These are phyloP conservation scores for Trametes coccinea DNA, from an alignment of 768 basidiomycete species.

Conservation along the genomic window DNA sequence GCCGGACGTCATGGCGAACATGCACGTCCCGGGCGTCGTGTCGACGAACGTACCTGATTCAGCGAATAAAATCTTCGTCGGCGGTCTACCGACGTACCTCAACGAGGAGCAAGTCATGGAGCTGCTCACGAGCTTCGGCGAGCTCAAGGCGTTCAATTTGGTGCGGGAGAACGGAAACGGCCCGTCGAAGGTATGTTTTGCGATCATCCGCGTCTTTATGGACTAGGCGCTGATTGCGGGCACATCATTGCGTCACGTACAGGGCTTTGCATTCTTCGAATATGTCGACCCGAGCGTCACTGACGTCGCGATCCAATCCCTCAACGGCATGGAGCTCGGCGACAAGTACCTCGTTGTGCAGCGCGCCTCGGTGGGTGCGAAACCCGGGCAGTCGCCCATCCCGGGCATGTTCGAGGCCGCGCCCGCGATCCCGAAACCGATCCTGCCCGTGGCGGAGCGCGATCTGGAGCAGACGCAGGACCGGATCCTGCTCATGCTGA, in stretches of 20 bases:
- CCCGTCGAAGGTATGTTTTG: slow-evolving; percentile 68
- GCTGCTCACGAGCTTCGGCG: slow-evolving; percentile 94
- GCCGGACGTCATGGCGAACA: slow-evolving; percentile 55
- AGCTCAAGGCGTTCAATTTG: slow-evolving; percentile 96
- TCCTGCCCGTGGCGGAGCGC: slow-evolving; percentile 81
- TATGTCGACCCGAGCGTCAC: slow-evolving; percentile 89
- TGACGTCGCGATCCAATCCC: slow-evolving; percentile 92
- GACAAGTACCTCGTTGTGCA: slow-evolving; percentile 96
- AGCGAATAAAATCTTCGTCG: slow-evolving; percentile 97
- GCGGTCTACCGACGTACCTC: slow-evolving; percentile 91
- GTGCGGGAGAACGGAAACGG: slow-evolving; percentile 93
- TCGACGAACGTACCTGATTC: slow-evolving; percentile 97
- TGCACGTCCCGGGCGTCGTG: slow-evolving; percentile 93
- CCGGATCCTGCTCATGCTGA: slow-evolving; percentile 93
- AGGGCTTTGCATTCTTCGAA: slow-evolving; percentile 99
- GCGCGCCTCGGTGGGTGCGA: slow-evolving; percentile 92
- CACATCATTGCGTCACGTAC: not conserved
- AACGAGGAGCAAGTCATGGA: slow-evolving; percentile 99
- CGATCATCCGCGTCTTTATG: not conserved
- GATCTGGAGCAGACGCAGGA: slow-evolving; percentile 51
- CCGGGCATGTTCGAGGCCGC: slow-evolving; percentile 72
- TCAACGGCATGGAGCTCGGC: slow-evolving; percentile 97
- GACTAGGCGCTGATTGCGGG: slow-evolving; percentile 7
- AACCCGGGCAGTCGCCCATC: slow-evolving; percentile 66
- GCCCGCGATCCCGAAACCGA: slow-evolving; percentile 83